Percentiles rank a stretch among this genome's conserved stretches.
Conservation (phyloP, 495 filamentous ascomycete genomes). For the Tuber microsphaerosporum region DNA sequence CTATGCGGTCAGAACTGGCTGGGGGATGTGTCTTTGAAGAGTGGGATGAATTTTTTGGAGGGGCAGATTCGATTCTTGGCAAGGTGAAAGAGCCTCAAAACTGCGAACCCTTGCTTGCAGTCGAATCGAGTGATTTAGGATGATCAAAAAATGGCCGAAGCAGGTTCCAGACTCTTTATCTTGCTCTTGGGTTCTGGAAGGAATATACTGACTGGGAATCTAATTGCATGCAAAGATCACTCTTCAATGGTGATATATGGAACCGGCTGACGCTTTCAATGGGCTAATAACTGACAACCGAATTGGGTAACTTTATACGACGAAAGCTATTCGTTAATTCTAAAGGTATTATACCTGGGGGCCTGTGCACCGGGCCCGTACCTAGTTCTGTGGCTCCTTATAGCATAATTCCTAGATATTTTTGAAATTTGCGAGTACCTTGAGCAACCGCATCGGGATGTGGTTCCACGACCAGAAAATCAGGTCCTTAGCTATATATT, state of each 20-base stretch:
- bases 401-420: too few relatives aligned
- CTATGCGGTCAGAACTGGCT: slow-evolving; percentile 17
- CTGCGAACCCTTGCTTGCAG: slow-evolving; percentile 13
- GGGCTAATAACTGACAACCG: too few relatives aligned
- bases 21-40: background rate
- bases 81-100: slow-evolving; percentile 9
- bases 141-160: background rate
- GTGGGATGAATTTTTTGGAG: background rate
- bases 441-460: too few relatives aligned
- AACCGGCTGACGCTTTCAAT: too few relatives aligned
- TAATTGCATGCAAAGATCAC: background rate
- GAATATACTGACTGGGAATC: background rate
- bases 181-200: background rate
- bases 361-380: too few relatives aligned
- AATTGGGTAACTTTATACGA: too few relatives aligned
- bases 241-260: background rate
- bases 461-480: too few relatives aligned
- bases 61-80: slow-evolving; percentile 17
- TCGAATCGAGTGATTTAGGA: background rate
- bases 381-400: too few relatives aligned
- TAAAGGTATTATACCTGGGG: too few relatives aligned
- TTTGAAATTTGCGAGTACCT: too few relatives aligned
- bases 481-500: too few relatives aligned
- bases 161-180: background rate
- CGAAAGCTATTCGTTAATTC: too few relatives aligned